phyloP scores from a whole-genome alignment of 2,329 filamentous ascomycete species.

The Trichoderma polysporum region DNA sequence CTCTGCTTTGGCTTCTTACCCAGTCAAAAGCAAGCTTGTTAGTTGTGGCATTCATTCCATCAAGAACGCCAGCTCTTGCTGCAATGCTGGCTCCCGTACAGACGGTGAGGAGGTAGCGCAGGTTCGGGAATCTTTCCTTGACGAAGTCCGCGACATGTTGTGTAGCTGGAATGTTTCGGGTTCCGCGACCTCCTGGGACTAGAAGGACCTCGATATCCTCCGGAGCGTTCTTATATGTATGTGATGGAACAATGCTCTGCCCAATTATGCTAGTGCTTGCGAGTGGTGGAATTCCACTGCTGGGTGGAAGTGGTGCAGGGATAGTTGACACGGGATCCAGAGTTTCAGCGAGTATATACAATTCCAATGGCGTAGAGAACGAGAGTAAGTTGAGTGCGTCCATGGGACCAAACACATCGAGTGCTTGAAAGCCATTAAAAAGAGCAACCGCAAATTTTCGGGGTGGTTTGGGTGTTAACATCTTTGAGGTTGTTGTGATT shows the following conservation, averaged over 20 bases:
- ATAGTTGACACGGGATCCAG: constrained; percentile 33
- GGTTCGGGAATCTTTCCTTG: constrained; percentile 37
- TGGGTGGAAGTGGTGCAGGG: not conserved
- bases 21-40: constrained; percentile 57
- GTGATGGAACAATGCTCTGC: constrained; percentile 36
- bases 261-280: constrained; percentile 28
- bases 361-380: constrained; percentile 23
- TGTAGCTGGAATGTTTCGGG: constrained; percentile 27
- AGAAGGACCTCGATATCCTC: constrained; percentile 40
- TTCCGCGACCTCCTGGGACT: constrained; percentile 40
- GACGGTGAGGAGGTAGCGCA: constrained; percentile 57
- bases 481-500: not conserved
- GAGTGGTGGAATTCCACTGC: not conserved
- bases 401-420: constrained; percentile 43
- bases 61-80: constrained; percentile 55
- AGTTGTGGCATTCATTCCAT: constrained; percentile 57
- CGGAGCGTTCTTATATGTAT: constrained; percentile 37
- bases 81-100: constrained; percentile 60
- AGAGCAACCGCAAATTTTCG: constrained; percentile 35
- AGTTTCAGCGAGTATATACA: constrained; percentile 31
- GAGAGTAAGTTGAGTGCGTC: constrained; percentile 36
- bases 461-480: not conserved
- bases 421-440: constrained; percentile 38
- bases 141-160: constrained; percentile 43
- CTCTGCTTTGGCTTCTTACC: constrained; percentile 24